These are phyloP conservation scores for Pterothamnion heteromorphum DNA, from an alignment of 31 red algal species.

Conservation along the genomic window DNA sequence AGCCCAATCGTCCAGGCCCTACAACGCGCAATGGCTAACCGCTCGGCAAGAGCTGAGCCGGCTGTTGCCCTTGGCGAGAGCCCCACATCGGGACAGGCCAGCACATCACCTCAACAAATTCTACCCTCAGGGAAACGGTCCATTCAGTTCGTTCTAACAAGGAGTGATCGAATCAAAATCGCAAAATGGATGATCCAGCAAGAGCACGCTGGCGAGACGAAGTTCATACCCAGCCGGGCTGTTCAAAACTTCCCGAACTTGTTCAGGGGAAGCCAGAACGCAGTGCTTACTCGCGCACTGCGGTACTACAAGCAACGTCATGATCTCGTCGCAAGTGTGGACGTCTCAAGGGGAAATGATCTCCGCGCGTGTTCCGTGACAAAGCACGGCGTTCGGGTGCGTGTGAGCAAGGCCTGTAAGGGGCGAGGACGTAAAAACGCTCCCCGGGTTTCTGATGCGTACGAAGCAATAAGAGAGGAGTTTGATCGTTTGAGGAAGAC, in stretches of 20 bases:
- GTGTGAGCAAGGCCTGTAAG: neutral
- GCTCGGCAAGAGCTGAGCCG: no score
- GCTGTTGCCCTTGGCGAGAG: no score
- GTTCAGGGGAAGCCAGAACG: neutral
- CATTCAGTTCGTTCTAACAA: no score
- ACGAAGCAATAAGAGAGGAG: neutral
- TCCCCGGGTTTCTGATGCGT: neutral
- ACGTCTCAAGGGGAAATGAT: neutral
- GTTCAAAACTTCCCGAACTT: neutral
- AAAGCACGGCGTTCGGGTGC: neutral
- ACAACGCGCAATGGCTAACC: no score
- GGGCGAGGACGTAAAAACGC: neutral
- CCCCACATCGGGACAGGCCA: no score
- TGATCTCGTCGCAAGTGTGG: neutral
- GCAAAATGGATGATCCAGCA: neutral
- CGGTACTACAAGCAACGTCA: neutral
- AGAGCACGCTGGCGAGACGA: neutral
- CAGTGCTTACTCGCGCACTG: neutral
- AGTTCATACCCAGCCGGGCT: neutral
- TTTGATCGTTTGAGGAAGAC: constrained; percentile 31
- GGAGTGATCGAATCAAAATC: no score
- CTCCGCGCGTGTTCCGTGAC: neutral
- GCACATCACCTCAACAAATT: no score
- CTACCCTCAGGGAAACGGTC: no score
- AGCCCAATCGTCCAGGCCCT: no score